These are phyloP conservation scores for Pyrus hybrid DNA, from an alignment of 331 rosid genomes.

Conservation along the genomic window DNA sequence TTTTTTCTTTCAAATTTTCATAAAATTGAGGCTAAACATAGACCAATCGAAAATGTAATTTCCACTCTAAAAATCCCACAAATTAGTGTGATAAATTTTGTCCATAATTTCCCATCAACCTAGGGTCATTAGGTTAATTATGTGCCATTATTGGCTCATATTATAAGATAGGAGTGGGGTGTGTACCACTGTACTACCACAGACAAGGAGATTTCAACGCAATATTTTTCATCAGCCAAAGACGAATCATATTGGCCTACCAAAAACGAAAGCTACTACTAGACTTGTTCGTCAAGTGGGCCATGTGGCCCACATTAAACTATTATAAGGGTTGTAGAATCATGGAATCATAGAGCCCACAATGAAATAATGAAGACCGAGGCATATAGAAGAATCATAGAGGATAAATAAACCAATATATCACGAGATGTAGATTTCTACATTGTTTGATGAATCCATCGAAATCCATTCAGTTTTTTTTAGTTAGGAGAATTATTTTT, in stretches of 20 bases:
- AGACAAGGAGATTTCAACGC: slow-evolving; percentile 18
- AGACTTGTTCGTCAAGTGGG: slow-evolving; percentile 11
- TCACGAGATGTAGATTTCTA: slow-evolving; percentile 1
- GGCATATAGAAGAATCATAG: background rate
- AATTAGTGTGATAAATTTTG: background rate
- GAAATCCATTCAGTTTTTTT: background rate
- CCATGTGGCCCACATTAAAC: slow-evolving; percentile 29
- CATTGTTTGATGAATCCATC: background rate
- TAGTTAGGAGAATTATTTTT: background rate
- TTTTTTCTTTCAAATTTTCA: no score
- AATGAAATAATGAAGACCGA: slow-evolving; percentile 7
- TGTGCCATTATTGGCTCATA: background rate
- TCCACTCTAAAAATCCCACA: background rate
- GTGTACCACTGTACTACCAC: no score
- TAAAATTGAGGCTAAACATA: no score
- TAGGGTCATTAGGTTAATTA: background rate
- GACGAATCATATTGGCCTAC: slow-evolving; percentile 40
- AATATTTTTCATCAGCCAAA: background rate
- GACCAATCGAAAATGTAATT: no score
- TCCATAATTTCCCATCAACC: background rate
- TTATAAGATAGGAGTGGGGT: background rate
- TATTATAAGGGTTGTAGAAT: background rate
- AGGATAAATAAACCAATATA: background rate
- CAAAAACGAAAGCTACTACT: background rate
- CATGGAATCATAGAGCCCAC: slow-evolving; percentile 14